Base-by-base conservation (phyloP, 1,284 basidiomycete genomes). In the Ustilago trichophora region DNA sequence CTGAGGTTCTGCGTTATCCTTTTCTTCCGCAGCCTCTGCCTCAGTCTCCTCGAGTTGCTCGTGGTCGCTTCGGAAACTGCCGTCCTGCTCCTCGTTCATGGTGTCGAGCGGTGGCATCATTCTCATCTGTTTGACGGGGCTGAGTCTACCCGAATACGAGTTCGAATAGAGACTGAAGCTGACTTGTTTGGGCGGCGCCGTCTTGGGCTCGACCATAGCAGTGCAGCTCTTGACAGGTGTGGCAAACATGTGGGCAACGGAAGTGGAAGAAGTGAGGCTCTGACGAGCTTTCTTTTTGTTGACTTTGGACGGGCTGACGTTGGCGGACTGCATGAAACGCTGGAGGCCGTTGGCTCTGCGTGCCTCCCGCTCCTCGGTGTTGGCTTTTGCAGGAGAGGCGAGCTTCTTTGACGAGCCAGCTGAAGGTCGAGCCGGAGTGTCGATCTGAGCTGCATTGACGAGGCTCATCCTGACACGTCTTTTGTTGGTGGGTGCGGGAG, bases 81-180 rank as follows among this genome's bases (percentile, higher is more conserved):
- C 43, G 24, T 69, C 56, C 18, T 65, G 52, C 50, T 70, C 60
- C 29, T 70, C 67, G 36, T 49, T 40, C 67, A 70, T 70, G 6
- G 56, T 51, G 29, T 60, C 60, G 41, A 70, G 62, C 5, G 67
- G 60, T 4, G 67, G 60, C 60, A 51, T 37, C 49, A 60, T 64
- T 34, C 57, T 52, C 60, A 65, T 70, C 53, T 65, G 56, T 50
- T 70, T 70, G 37, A 70, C 60, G 4, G 67, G 67, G 42, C 67
- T 70, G 19, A 65, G 29, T 12, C 58, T 47, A 24, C 53, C 56
- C 0, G 49, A 47, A 33, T 45, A 54, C 15, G 49, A 49, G 34
- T 52, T 62, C 13, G 56, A 34, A 26, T 47, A 60, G 26, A 65
- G 48, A 24, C 49, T 64, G 57, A 70, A 70, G 43, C 45, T 57